Base-by-base conservation (phyloP, 2,329 filamentous ascomycete genomes). In the Microcyclospora pomicola region DNA sequence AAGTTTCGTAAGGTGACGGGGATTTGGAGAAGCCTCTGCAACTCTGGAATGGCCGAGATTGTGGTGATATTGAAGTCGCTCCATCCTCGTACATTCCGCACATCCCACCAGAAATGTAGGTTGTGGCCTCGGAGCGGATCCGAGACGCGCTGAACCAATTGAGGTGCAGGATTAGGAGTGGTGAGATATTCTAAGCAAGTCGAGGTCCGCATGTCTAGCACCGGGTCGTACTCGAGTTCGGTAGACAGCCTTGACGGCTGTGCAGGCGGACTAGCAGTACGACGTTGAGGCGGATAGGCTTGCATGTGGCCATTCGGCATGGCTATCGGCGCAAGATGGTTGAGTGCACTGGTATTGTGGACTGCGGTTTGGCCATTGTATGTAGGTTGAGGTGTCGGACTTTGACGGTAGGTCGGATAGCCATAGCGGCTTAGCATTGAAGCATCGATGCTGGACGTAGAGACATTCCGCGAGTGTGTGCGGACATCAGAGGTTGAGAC, bases 51-150 rank as follows among this genome's bases (percentile, higher is more conserved):
- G 5, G 74, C 67, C 48, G 80, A 70, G 56, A 95, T 78, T 40
- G 78, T 76, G 38, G 69, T 60, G 9, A 82, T 66, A 47, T 75
- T 83, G 71, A 95, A 95, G 49, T 75, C 72, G 36, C 72, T 73
- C 88, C 88, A 95, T 44, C 77, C 72, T 45, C 83, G 77, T 48
- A 95, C 69, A 57, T 92, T 88, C 49, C 88, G 82, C 41, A 93
- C 73, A 54, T 96, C 88, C 82, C 85, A 95, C 88, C 88, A 96
- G 61, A 88, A 94, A 65, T 93, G 78, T 59, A 80, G 84, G 51
- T 72, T 80, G 61, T 70, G 73, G 53, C 70, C 77, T 58, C 76
- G 82, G 63, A 77, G 57, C 55, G 80, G 78, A 42, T 80, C 82
- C 48, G 88, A 74, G 27, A 49, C 49, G 48, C 80, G 82, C 53